A percentile compares a stretch with the other conserved stretches of the same genome.
Conservation (phyloP, 768 basidiomycete species). For the Tylopilus balloui region DNA sequence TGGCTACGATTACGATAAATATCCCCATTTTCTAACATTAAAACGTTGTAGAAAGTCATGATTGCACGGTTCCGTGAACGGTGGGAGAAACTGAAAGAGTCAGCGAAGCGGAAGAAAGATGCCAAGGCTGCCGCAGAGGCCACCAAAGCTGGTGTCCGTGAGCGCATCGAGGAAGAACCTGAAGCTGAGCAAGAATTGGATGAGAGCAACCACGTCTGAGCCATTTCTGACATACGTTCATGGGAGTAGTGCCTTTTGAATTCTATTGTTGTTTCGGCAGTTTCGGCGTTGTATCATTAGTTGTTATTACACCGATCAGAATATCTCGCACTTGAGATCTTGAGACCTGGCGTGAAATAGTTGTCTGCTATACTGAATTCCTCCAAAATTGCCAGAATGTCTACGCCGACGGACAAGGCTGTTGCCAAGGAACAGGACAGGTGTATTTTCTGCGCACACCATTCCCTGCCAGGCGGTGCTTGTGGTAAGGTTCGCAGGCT, state of each 20-base stretch:
- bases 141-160: slow-evolving; percentile 45
- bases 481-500: background rate
- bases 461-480: background rate
- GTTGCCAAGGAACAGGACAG: background rate
- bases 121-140: slow-evolving; percentile 52
- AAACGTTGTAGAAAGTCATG: slow-evolving; percentile 63
- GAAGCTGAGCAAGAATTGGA: slow-evolving; percentile 60
- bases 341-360: background rate
- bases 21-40: slow-evolving; percentile 10
- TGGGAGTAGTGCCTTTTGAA: slow-evolving; percentile 1
- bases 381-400: too few species aligned
- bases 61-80: slow-evolving; percentile 79
- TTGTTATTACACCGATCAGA: slow-evolving; percentile 11
- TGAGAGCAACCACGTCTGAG: slow-evolving; percentile 8
- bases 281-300: slow-evolving; percentile 13
- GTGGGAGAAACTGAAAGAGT: slow-evolving; percentile 89
- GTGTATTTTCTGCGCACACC: background rate
- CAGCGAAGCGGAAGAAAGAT: slow-evolving; percentile 81
- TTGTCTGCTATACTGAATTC: too few species aligned
- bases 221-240: background rate
- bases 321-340: background rate
- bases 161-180: slow-evolving; percentile 66
- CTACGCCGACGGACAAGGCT: background rate
- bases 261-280: slow-evolving; percentile 1
- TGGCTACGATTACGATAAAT: slow-evolving; percentile 20